A percentile compares a stretch with the other conserved stretches of the same genome.
These are phyloP conservation scores for Trichoderma gracile DNA, from an alignment of 2,329 filamentous ascomycete genomes.

Conservation along the genomic window DNA sequence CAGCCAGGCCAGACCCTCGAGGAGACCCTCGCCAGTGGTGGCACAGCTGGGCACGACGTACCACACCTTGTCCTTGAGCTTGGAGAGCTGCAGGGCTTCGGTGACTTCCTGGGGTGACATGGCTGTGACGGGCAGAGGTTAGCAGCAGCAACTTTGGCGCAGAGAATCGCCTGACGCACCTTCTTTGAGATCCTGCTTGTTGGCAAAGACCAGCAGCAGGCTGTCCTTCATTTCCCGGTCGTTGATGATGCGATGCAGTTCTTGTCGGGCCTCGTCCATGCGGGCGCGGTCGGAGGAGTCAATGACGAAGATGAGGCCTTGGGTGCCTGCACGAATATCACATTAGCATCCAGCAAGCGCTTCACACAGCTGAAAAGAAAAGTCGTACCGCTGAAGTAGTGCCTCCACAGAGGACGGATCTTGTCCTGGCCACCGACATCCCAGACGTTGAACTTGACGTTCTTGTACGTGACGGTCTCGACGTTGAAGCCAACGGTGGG, in stretches of 20 bases:
- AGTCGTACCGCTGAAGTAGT: slow-evolving; percentile 81
- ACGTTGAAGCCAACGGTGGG: slow-evolving; percentile 99
- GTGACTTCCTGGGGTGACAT: slow-evolving; percentile 80
- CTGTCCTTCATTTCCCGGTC: slow-evolving; percentile 98
- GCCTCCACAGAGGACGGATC: slow-evolving; percentile 94
- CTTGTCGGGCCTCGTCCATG: slow-evolving; percentile 89
- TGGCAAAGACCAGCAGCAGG: slow-evolving; percentile 91
- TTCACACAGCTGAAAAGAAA: not conserved
- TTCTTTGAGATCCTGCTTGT: slow-evolving; percentile 94
- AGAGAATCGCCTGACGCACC: slow-evolving; percentile 51
- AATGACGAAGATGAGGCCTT: slow-evolving; percentile 98
- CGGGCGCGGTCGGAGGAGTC: slow-evolving; percentile 90
- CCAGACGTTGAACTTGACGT: slow-evolving; percentile 99
- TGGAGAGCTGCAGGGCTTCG: slow-evolving; percentile 71
- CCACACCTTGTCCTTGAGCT: slow-evolving; percentile 82
- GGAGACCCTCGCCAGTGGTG: slow-evolving; percentile 76
- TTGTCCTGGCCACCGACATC: slow-evolving; percentile 99
- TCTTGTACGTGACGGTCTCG: slow-evolving; percentile 98
- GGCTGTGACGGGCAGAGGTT: slow-evolving; percentile 48
- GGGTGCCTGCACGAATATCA: slow-evolving; percentile 64
- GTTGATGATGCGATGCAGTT: slow-evolving; percentile 96
- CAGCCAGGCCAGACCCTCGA: slow-evolving; percentile 80
- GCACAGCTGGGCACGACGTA: slow-evolving; percentile 82
- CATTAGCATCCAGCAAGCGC: not conserved
- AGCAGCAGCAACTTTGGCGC: not conserved